These are phyloP conservation scores for Penicillium bialowiezense DNA, from an alignment of 495 filamentous ascomycete species.

Conservation along the genomic window DNA sequence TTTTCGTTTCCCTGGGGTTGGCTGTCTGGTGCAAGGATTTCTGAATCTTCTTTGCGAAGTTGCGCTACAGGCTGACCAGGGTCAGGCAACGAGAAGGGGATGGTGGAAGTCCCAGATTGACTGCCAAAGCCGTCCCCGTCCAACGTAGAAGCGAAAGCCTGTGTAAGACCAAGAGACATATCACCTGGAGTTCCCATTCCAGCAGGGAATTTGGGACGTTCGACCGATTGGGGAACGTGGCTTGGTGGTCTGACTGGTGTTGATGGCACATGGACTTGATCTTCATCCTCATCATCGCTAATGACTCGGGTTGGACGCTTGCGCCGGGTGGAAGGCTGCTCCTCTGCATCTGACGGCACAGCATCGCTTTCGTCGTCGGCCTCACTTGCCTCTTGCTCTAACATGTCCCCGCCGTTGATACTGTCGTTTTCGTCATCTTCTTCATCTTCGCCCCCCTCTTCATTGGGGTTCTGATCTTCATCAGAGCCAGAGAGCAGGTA, in stretches of 20 bases:
- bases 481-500: constrained; percentile 36
- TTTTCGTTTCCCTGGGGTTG: constrained; percentile 45
- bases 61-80: constrained; percentile 44
- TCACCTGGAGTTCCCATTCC: constrained; percentile 50
- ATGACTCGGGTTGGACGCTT: constrained; percentile 42
- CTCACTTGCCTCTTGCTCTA: constrained; percentile 42
- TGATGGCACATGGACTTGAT: constrained; percentile 29
- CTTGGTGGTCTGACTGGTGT: constrained; percentile 34
- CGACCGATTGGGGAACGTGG: constrained; percentile 24
- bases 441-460: constrained; percentile 26
- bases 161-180: constrained; percentile 74
- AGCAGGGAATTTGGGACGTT: constrained; percentile 52
- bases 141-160: constrained; percentile 92
- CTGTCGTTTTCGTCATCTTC: constrained; percentile 40
- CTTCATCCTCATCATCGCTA: constrained; percentile 53
- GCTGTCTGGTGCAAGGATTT: constrained; percentile 63
- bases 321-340: constrained; percentile 25
- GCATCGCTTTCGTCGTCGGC: constrained; percentile 28
- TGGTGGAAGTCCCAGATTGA: constrained; percentile 43
- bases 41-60: constrained; percentile 44
- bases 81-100: constrained; percentile 49
- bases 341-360: constrained; percentile 24
- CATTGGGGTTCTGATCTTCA: constrained; percentile 20
- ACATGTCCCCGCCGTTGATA: constrained; percentile 30
- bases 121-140: constrained; percentile 52